A percentile compares a stretch with the other conserved stretches of the same genome.
Conservation (phyloP, 148 eudicot species). For the Vaccinium macrocarpon region DNA sequence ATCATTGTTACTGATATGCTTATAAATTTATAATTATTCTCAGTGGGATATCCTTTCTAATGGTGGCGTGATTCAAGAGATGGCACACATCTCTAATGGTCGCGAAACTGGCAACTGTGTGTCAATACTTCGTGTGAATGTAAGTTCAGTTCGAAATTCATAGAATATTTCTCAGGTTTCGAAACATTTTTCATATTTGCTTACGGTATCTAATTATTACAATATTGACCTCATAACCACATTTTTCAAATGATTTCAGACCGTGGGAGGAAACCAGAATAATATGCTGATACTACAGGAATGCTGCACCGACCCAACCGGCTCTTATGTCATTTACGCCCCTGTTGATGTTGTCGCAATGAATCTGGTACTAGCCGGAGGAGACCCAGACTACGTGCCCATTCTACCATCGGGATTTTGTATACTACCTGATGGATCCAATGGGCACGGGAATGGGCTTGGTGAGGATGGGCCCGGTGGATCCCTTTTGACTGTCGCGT, state of each 20-base stretch:
- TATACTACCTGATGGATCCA: conserved; percentile 72
- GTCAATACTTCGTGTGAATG: conserved; percentile 53
- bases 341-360: conserved; percentile 58
- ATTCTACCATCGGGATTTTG: conserved; percentile 89
- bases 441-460: conserved; percentile 11
- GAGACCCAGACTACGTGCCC: conserved; percentile 67
- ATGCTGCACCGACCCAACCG: conserved; percentile 59
- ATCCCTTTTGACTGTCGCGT: conserved; percentile 38
- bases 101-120: conserved; percentile 42
- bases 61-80: conserved; percentile 48
- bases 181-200: neutral
- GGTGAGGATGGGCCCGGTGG: conserved; percentile 22
- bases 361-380: conserved; percentile 63
- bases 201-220: neutral
- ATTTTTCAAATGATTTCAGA: neutral
- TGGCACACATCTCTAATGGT: conserved; percentile 46
- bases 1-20: neutral
- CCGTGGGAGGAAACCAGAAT: conserved; percentile 9
- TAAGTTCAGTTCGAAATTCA: conserved; percentile 30
- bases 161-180: neutral
- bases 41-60: conserved; percentile 50
- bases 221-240: neutral
- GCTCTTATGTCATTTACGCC: conserved; percentile 69
- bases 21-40: neutral
- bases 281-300: conserved; percentile 84